Evolutionary conservation across 768 basidiomycete genomes (phyloP), one percentile per base, ranked within the genome.

Genomic region (Russula sp.): DNA sequence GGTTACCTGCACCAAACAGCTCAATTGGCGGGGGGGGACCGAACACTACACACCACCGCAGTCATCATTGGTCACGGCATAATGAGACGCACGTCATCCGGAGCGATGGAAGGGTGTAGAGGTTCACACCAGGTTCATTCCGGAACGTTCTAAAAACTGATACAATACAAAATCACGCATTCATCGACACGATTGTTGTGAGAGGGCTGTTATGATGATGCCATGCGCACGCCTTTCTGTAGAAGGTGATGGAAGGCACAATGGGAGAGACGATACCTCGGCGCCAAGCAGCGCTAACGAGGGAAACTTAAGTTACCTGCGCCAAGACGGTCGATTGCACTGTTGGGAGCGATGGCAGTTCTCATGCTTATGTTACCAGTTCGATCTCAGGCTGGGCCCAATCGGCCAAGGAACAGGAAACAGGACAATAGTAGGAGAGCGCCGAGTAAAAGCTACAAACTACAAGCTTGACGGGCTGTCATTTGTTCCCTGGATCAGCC

Each of bases 381-480:
- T 47, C 48, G 48, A 34, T 49, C 47, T 25, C 14, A 29, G 16
- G 16, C 7, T 49, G 32, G 29, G 29, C 18, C 29, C 18, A 49
- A 25, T 38, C 38, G n/a, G 25, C 38, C 34, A 14, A 29, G 5
- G 29, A 38, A 11, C n/a, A 43, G 48, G 20, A n/a, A n/a, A n/a
- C n/a, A n/a, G n/a, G n/a, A n/a, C n/a, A n/a, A n/a, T n/a, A n/a
- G n/a, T n/a, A n/a, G n/a, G n/a, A n/a, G n/a, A n/a, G 62, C 62
- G 62, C 62, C 62, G 45, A 59, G 34, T 54, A 39, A 43, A 43
- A 43, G 52, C 41, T 48, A 54, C 58, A 59, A 63, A 41, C 57
- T 63, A 59, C 62, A 63, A 63, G 45, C 57, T 58, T 29, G 25
- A 43, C 45, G 36, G 45, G 36, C 7, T 34, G 16, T 53, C 14